Base-by-base conservation (phyloP, 331 rosid species). In the Rosa hybrid region DNA sequence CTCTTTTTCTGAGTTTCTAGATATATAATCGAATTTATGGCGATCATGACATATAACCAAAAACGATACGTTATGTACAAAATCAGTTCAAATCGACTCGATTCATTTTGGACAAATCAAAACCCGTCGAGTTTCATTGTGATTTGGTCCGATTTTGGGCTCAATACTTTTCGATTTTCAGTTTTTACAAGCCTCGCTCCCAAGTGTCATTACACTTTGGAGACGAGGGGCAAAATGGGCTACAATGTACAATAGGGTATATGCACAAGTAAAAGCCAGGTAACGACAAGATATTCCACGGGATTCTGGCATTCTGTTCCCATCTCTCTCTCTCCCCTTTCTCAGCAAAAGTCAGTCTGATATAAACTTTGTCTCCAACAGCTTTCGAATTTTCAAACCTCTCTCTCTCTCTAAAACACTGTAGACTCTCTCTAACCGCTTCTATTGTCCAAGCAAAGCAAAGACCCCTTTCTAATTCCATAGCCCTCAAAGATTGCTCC, bases 361-460 rank as follows among this genome's bases (percentile, higher is more conserved):
- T 86, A 70, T 64, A 79, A 81, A 80, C 14, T 90, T 94, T 92
- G 90, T 89, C 97, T 86, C 82, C 9, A 79, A 81, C 90, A 84
- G 81, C 89, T 81, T 84, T 83, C 78, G 71, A 77, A 78, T 78
- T 87, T 88, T 89, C 92, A 81, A 80, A 82, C 17, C 17, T 41
- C 39, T 60, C 81, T 3, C 39, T 71, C 81, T 85, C 83, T 81
- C 46, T 34, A 0, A 67, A 82, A 70, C 70, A 56, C 77, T 71
- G 68, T 45, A 27, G 79, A 49, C 74, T 21, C 59, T 71, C 14
- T 68, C 77, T 71, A 16, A 68, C 71, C 76, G 73, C 76, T 8
- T 73, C 73, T 77, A 63, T 42, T 27, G 67, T 46, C 71, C 82
- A n/a, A 17, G 45, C 50, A 49, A 68, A 68, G n/a, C 50, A 49